Evolutionary conservation across 2,329 filamentous ascomycete species (phyloP).

Genomic region (Colletotrichum destructivum): DNA sequence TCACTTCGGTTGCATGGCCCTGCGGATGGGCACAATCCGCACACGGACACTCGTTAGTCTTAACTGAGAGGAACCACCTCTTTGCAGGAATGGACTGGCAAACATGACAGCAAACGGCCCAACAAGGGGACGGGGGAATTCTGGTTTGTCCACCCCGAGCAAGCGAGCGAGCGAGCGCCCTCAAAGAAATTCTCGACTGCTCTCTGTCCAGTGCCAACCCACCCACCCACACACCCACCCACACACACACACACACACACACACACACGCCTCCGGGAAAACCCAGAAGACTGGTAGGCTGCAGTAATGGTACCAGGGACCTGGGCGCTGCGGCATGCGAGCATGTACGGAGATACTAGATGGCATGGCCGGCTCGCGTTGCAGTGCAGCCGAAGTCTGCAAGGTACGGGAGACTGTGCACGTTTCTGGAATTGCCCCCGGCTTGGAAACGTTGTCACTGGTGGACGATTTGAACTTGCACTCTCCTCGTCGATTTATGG

Average conservation of each 20-base stretch:
- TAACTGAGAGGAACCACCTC: not conserved
- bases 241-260: no score
- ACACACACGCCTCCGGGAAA: not conserved
- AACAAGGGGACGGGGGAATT: not conserved
- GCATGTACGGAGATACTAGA: no score
- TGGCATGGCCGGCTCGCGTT: conserved; percentile 28
- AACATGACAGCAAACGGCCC: conserved; percentile 12
- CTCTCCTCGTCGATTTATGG: conserved; percentile 8
- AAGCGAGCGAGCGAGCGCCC: not conserved
- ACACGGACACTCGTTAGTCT: not conserved
- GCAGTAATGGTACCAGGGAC: conserved; percentile 30
- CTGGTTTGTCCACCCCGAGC: not conserved
- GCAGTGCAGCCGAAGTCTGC: conserved; percentile 38
- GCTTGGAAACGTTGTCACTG: conserved; percentile 22
- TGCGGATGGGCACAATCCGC: conserved; percentile 16
- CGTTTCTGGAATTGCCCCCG: conserved; percentile 35
- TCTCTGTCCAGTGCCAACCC: not conserved
- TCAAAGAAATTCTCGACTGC: not conserved
- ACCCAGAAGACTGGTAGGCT: not conserved
- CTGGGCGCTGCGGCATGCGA: conserved; percentile 30
- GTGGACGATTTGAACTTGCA: conserved; percentile 15
- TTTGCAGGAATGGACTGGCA: not conserved
- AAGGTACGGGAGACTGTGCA: conserved; percentile 40
- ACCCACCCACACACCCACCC: no score
- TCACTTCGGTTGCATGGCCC: conserved; percentile 14